Percentiles rank a stretch among this genome's conserved stretches.
Evolutionary conservation across 139 green algal genomes (phyloP).

Genomic region (Chlorella vulgaris): DNA sequence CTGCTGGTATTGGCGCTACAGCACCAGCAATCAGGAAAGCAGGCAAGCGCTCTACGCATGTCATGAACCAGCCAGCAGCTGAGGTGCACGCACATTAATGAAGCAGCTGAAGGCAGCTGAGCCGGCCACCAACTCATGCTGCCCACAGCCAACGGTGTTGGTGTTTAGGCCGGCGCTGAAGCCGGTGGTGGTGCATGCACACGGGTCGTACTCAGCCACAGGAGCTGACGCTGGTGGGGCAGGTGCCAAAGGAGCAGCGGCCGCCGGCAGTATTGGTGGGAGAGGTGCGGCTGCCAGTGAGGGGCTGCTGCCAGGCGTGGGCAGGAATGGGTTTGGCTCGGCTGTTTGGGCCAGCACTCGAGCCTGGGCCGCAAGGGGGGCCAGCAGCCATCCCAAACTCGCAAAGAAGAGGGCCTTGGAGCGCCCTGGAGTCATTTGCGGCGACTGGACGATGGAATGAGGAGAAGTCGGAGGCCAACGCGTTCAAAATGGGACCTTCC

Average conservation of each 20-base stretch:
- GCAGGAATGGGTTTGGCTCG: not conserved
- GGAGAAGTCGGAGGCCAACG: too few species aligned
- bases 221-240: not conserved
- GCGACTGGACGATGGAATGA: not conserved
- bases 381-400: not conserved
- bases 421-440: too few species aligned
- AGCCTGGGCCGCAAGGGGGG: not conserved
- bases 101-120: not conserved
- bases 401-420: too few species aligned
- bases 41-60: too few species aligned
- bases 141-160: not conserved
- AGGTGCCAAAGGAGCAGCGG: too few species aligned
- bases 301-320: not conserved
- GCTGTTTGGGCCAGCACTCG: not conserved
- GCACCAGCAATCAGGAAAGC: too few species aligned
- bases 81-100: too few species aligned
- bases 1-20: too few species aligned
- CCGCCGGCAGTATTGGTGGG: not conserved
- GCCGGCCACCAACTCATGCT: slow-evolving; percentile 9
- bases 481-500: too few species aligned
- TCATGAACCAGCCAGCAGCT: too few species aligned
- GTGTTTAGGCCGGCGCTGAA: slow-evolving; percentile 24
- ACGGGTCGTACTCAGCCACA: not conserved
- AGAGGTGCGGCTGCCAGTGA: not conserved
- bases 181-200: slow-evolving; percentile 6